Conservation (phyloP, 306 rosid species). For the Coriaria nepalensis region DNA sequence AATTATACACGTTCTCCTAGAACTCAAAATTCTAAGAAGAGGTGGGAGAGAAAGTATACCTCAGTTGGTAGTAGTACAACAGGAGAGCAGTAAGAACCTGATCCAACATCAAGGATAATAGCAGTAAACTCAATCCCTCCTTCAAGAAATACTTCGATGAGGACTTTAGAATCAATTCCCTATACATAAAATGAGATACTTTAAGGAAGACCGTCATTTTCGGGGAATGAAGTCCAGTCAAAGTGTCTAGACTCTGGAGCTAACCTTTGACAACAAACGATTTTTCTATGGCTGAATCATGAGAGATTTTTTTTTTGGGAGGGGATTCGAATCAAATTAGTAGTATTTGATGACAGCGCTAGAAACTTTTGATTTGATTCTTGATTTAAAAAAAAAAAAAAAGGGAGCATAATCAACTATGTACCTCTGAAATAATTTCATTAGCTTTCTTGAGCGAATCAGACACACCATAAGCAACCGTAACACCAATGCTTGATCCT, state of each 20-base stretch:
- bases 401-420: conserved; percentile 9
- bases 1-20: background rate
- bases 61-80: conserved; percentile 87
- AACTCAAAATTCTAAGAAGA: conserved; percentile 6
- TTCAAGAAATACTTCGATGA: conserved; percentile 80
- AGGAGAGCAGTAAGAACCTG: conserved; percentile 57
- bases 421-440: conserved; percentile 65
- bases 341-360: no score
- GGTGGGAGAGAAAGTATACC: conserved; percentile 25
- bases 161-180: conserved; percentile 80
- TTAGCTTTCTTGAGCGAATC: conserved; percentile 64
- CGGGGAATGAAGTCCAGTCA: no score
- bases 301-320: no score
- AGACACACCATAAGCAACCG: conserved; percentile 73
- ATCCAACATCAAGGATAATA: conserved; percentile 85
- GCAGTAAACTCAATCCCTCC: conserved; percentile 97
- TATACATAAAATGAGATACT: conserved; percentile 18
- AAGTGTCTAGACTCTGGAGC: no score
- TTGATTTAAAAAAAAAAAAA: no score
- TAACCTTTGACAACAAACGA: no score
- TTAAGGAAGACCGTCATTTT: no score
- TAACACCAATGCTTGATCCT: conserved; percentile 93
- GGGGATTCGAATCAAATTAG: no score
- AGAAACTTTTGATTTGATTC: no score
- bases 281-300: no score